phyloP scores from a whole-genome alignment of 2,329 filamentous ascomycete genomes.

The Scolecobasidium constrictum region DNA sequence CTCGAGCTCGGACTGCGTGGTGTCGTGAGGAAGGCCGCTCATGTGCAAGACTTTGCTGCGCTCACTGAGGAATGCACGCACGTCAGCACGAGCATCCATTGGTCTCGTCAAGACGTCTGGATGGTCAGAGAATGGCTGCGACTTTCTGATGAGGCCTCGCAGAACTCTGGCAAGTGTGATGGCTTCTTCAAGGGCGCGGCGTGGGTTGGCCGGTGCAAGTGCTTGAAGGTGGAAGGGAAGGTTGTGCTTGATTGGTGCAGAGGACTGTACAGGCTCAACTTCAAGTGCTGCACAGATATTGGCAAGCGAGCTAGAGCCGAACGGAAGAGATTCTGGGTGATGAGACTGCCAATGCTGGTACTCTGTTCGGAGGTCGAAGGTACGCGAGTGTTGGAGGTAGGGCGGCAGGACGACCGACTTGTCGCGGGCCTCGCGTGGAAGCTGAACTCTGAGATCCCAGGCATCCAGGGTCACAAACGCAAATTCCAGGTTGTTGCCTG shows the following conservation, averaged over 20 bases:
- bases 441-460: conserved; percentile 95
- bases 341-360: conserved; percentile 98
- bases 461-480: conserved; percentile 97
- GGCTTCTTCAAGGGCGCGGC: conserved; percentile 94
- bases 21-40: conserved; percentile 94
- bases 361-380: conserved; percentile 92
- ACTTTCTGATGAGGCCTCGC: conserved; percentile 88
- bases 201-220: conserved; percentile 85
- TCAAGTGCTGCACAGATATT: conserved; percentile 98
- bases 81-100: conserved; percentile 94
- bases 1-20: conserved; percentile 95
- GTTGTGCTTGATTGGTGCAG: conserved; percentile 97
- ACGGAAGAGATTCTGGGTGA: conserved; percentile 93
- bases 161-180: conserved; percentile 89
- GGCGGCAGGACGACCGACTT: conserved; percentile 94
- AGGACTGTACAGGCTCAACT: conserved; percentile 94
- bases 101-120: conserved; percentile 89
- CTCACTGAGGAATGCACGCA: conserved; percentile 89
- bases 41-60: conserved; percentile 97
- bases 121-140: conserved; percentile 84
- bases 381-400: conserved; percentile 94
- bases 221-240: conserved; percentile 96
- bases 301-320: conserved; percentile 86
- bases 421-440: conserved; percentile 93
- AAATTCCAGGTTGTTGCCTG: conserved; percentile 87